Percentiles rank a stretch among this genome's conserved stretches.
These are phyloP conservation scores for Cyberlindnera bimundalis DNA, from an alignment of 805 yeast species.

Conservation along the genomic window DNA sequence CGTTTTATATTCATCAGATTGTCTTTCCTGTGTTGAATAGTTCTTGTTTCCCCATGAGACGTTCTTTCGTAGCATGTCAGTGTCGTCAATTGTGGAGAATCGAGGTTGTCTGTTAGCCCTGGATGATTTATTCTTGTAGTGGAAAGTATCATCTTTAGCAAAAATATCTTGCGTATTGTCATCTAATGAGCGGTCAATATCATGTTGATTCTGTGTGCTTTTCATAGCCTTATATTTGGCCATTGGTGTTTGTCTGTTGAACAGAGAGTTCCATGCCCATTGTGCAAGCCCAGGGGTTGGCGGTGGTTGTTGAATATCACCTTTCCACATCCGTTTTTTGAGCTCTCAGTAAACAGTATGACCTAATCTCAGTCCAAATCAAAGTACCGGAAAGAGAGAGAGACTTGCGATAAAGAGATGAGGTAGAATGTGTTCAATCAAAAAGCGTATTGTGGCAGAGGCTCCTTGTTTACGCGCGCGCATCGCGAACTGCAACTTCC, in stretches of 20 bases:
- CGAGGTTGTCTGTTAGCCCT: neutral
- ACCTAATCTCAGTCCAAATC: too few relatives aligned
- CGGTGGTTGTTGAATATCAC: slow-evolving; percentile 14
- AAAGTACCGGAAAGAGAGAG: too few relatives aligned
- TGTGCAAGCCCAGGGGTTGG: slow-evolving; percentile 28
- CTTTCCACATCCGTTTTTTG: slow-evolving; percentile 1
- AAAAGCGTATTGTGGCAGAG: too few relatives aligned
- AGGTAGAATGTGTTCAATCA: too few relatives aligned
- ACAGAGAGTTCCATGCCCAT: slow-evolving; percentile 28
- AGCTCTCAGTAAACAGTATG: neutral
- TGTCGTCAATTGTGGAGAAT: slow-evolving; percentile 1
- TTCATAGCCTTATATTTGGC: slow-evolving; percentile 24
- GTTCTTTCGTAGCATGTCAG: slow-evolving; percentile 6
- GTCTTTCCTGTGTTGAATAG: too few relatives aligned
- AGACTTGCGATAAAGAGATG: too few relatives aligned
- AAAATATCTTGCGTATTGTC: slow-evolving; percentile 8
- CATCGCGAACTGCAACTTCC: too few relatives aligned
- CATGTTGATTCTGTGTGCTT: neutral
- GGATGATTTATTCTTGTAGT: slow-evolving; percentile 9
- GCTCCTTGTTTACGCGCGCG: too few relatives aligned
- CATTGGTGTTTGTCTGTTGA: slow-evolving; percentile 26
- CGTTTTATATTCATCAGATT: too few relatives aligned
- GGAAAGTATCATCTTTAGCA: slow-evolving; percentile 18
- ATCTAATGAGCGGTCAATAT: neutral
- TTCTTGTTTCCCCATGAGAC: slow-evolving; percentile 5